A percentile compares a stretch with the other conserved stretches of the same genome.
These are phyloP conservation scores for Wickerhamiella musiphila DNA, from an alignment of 805 yeast genomes.

Conservation along the genomic window DNA sequence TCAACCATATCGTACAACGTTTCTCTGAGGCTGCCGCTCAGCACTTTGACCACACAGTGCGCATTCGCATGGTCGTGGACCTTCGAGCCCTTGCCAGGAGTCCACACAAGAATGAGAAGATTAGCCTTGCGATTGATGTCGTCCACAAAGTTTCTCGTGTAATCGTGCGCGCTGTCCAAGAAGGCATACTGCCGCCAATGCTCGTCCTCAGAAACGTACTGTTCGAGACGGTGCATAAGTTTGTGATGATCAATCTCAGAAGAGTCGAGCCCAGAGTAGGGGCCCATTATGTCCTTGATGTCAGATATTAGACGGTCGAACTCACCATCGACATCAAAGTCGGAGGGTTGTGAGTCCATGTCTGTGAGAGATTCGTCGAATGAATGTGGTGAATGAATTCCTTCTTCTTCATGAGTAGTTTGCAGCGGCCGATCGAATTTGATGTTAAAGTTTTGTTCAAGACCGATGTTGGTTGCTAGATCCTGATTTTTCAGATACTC, in stretches of 20 bases:
- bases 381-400: neutral
- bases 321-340: constrained; percentile 4
- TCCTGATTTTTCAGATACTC: neutral
- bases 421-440: neutral
- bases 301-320: constrained; percentile 22
- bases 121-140: constrained; percentile 58
- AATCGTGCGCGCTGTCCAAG: constrained; percentile 32
- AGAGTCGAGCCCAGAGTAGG: constrained; percentile 23
- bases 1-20: constrained; percentile 36
- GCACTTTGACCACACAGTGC: constrained; percentile 57
- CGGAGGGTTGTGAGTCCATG: neutral
- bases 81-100: constrained; percentile 43
- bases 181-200: constrained; percentile 49
- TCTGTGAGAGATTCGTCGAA: neutral
- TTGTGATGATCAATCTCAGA: constrained; percentile 36
- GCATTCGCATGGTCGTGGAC: constrained; percentile 66
- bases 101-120: constrained; percentile 51
- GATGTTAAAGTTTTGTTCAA: neutral
- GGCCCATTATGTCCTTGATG: constrained; percentile 22
- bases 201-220: constrained; percentile 29
- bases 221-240: constrained; percentile 30
- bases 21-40: constrained; percentile 43
- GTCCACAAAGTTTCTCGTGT: constrained; percentile 57
- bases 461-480: neutral
- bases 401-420: neutral